These are phyloP conservation scores for Stachybotrys elegans DNA, from an alignment of 2,329 filamentous ascomycete genomes.

Conservation along the genomic window DNA sequence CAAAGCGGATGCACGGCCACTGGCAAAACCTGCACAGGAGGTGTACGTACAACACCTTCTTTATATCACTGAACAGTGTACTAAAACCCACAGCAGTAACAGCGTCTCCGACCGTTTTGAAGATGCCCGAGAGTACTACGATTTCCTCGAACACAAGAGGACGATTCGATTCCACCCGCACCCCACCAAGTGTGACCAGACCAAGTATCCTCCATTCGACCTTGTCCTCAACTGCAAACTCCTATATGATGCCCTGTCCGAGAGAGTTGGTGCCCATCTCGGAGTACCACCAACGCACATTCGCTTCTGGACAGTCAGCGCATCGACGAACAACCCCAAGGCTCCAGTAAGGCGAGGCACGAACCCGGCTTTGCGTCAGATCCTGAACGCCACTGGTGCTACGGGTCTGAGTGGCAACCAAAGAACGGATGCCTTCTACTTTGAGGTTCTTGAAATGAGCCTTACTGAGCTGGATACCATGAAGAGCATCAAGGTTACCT, in stretches of 20 bases:
- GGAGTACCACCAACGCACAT: conserved; percentile 78
- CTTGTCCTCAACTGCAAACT: conserved; percentile 82
- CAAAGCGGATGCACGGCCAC: conserved; percentile 30
- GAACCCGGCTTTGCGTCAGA: conserved; percentile 68
- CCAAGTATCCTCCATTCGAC: conserved; percentile 62
- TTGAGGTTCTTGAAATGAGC: conserved; percentile 91
- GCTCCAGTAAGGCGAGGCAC: conserved; percentile 66
- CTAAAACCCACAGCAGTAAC: conserved; percentile 9
- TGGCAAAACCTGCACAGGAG: conserved; percentile 25
- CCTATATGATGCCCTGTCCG: conserved; percentile 79
- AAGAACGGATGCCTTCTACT: conserved; percentile 75
- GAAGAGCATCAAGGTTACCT: conserved; percentile 77
- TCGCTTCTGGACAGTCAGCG: conserved; percentile 84
- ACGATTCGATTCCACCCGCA: conserved; percentile 73
- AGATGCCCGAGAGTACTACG: conserved; percentile 84
- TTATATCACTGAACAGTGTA: too few species aligned
- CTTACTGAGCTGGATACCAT: conserved; percentile 89
- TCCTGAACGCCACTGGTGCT: conserved; percentile 67
- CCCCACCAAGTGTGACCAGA: conserved; percentile 47
- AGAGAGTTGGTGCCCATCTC: conserved; percentile 75
- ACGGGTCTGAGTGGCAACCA: conserved; percentile 66
- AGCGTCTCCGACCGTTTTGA: conserved; percentile 47
- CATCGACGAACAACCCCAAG: conserved; percentile 72
- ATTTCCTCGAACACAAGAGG: conserved; percentile 83
- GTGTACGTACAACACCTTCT: conserved; percentile 16